phyloP scores from a whole-genome alignment of 192 early-diverging fungal genomes.

The Linnemannia zychae region DNA sequence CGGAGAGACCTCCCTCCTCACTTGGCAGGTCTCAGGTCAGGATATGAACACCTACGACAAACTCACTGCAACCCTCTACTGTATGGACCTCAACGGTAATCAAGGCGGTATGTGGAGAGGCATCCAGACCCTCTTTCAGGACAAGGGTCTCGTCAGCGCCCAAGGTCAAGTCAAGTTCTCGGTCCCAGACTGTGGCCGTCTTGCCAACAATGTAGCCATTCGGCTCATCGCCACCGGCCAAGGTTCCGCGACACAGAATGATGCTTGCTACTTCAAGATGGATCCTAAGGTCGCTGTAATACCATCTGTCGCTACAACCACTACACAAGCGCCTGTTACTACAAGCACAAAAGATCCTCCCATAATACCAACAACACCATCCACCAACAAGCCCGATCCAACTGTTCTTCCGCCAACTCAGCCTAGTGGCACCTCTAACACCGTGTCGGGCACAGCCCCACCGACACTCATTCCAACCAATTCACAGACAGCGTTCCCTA shows the following conservation, averaged over 20 bases:
- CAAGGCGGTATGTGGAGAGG: constrained; percentile 42
- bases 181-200: constrained; percentile 37
- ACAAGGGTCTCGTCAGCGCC: neutral
- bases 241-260: neutral
- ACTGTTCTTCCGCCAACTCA: neutral
- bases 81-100: constrained; percentile 45
- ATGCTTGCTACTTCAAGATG: constrained; percentile 42
- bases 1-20: constrained; percentile 16
- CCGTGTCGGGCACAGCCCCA: neutral
- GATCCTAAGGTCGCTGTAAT: neutral
- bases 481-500: neutral
- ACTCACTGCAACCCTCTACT: constrained; percentile 41
- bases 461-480: constrained; percentile 6
- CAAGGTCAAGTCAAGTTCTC: constrained; percentile 19
- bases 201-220: constrained; percentile 32
- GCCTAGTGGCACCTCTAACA: neutral
- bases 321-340: neutral
- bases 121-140: constrained; percentile 23
- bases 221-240: constrained; percentile 26
- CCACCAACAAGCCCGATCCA: neutral
- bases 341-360: neutral
- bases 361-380: neutral
- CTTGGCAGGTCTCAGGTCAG: constrained; percentile 3
- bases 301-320: neutral
- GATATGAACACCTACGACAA: constrained; percentile 21